These are phyloP conservation scores for Hirschioporus abietinus DNA, from an alignment of 768 basidiomycete genomes.

Conservation along the genomic window DNA sequence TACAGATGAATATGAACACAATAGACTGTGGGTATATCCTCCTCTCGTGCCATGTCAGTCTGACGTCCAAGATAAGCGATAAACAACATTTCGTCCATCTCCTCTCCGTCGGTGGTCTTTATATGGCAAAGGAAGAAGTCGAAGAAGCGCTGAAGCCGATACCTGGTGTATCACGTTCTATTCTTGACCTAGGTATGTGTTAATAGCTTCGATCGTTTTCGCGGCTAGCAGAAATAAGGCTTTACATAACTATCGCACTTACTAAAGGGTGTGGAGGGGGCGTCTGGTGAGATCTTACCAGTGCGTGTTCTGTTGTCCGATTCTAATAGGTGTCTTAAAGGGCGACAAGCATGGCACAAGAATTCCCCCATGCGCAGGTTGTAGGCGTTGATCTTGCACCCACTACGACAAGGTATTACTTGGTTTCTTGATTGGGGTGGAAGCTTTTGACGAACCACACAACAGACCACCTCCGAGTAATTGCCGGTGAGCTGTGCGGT, in stretches of 20 bases:
- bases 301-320: neutral
- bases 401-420: neutral
- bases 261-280: neutral
- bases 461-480: neutral
- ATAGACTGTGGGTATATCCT: neutral
- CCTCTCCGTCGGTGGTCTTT: neutral
- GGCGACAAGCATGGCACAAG: constrained; percentile 1
- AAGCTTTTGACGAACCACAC: neutral
- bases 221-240: neutral
- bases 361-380: constrained; percentile 3
- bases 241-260: neutral
- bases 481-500: neutral
- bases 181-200: constrained; percentile 1
- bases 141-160: neutral
- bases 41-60: neutral
- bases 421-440: neutral
- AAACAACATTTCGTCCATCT: neutral
- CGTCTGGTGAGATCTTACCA: neutral
- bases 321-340: neutral
- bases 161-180: neutral
- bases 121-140: neutral
- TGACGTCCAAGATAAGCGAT: neutral
- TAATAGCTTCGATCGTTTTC: neutral
- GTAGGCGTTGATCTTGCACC: constrained; percentile 1
- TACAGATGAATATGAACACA: constrained; percentile 3